These are phyloP conservation scores for Wallacemonas collosoma DNA, from an alignment of 208 protist genomes.

Conservation along the genomic window DNA sequence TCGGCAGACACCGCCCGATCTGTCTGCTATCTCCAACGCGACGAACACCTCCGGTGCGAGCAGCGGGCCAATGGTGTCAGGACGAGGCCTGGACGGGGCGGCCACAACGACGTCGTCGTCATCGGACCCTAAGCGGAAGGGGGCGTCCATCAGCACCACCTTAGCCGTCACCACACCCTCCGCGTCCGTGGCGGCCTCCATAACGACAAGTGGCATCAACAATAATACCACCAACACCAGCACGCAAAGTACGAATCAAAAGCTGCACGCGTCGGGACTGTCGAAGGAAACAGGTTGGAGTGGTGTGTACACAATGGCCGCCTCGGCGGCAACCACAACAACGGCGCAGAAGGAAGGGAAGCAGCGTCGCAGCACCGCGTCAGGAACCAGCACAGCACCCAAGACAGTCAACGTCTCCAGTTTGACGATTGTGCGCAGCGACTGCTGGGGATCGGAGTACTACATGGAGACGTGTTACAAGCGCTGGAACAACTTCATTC, in stretches of 20 bases:
- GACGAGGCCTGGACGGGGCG: background rate
- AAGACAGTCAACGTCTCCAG: conserved; percentile 24
- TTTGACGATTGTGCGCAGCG: conserved; percentile 38
- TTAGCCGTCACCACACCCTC: background rate
- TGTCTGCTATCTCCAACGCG: background rate
- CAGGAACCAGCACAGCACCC: background rate
- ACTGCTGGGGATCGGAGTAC: conserved; percentile 47
- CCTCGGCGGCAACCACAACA: background rate
- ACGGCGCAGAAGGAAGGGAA: background rate
- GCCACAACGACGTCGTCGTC: conserved; percentile 1
- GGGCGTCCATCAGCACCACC: background rate
- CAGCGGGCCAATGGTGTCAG: background rate
- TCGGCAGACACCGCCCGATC: background rate
- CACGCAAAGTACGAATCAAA: background rate
- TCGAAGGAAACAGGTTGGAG: background rate
- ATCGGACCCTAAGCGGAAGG: conserved; percentile 1
- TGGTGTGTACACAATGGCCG: background rate
- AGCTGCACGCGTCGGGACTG: background rate
- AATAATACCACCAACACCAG: background rate
- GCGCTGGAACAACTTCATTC: conserved; percentile 40
- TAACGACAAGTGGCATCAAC: background rate
- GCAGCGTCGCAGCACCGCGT: conserved; percentile 4
- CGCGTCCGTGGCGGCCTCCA: background rate
- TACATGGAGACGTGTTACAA: conserved; percentile 47
- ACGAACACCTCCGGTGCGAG: background rate